These are phyloP conservation scores for Starmerella floris DNA, from an alignment of 805 yeast species.

Conservation along the genomic window DNA sequence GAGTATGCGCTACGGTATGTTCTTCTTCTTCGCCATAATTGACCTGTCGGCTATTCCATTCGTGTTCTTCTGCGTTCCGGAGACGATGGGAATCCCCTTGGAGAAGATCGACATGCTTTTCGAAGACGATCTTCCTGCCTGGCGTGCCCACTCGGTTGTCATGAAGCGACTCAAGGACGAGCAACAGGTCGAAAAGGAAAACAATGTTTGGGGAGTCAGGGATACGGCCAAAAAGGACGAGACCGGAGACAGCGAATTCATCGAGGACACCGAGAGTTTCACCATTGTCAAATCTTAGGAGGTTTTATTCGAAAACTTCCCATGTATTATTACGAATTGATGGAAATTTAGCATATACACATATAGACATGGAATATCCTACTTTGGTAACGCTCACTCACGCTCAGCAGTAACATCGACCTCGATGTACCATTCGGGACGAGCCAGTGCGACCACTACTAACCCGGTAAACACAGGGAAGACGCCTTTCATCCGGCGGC, in stretches of 20 bases:
- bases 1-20: conserved; percentile 8
- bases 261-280: conserved; percentile 3
- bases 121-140: conserved; percentile 8
- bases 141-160: conserved; percentile 7
- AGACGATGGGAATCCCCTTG: conserved; percentile 9
- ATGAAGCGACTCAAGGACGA: conserved; percentile 7
- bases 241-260: conserved; percentile 1
- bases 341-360: too few species aligned
- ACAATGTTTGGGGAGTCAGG: conserved; percentile 6
- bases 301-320: not conserved
- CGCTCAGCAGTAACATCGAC: conserved; percentile 19
- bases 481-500: conserved; percentile 17
- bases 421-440: conserved; percentile 19
- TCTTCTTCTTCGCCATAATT: conserved; percentile 10
- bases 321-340: not conserved
- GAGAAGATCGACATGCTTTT: conserved; percentile 10
- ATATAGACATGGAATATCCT: too few species aligned
- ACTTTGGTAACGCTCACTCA: too few species aligned
- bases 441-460: conserved; percentile 18
- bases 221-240: conserved; percentile 1
- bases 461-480: conserved; percentile 19
- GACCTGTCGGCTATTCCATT: conserved; percentile 9
- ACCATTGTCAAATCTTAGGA: not conserved
- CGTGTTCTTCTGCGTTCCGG: conserved; percentile 9
- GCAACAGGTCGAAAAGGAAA: conserved; percentile 6